These are phyloP conservation scores for Mortierella sp. DNA, from an alignment of 371 early-diverging fungal species.

Conservation along the genomic window DNA sequence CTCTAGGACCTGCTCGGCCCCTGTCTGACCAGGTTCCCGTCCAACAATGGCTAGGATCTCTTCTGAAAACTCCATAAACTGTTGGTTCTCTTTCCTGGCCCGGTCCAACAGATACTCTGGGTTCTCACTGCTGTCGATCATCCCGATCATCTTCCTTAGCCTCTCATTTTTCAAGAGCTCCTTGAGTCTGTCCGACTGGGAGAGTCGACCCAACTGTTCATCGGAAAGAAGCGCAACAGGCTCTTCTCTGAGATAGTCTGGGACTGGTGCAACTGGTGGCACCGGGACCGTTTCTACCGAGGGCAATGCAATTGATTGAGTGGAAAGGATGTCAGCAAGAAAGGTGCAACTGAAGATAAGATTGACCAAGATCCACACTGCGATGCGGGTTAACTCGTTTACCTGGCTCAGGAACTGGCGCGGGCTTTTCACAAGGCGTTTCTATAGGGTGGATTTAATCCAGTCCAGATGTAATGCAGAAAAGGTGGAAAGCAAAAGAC, in stretches of 20 bases:
- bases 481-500: neutral
- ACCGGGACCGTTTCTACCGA: conserved; percentile 34
- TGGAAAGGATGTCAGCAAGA: neutral
- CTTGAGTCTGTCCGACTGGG: conserved; percentile 29
- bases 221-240: conserved; percentile 33
- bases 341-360: neutral
- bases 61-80: conserved; percentile 47
- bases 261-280: conserved; percentile 33
- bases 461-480: no score
- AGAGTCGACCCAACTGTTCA: conserved; percentile 32
- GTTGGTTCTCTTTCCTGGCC: conserved; percentile 39
- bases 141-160: conserved; percentile 23
- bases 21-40: conserved; percentile 34
- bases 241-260: conserved; percentile 43
- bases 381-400: neutral
- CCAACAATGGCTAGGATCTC: conserved; percentile 37
- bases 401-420: conserved; percentile 48
- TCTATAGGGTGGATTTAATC: conserved; percentile 14
- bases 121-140: conserved; percentile 53
- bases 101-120: conserved; percentile 46
- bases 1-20: conserved; percentile 46
- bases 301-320: neutral
- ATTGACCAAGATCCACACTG: neutral
- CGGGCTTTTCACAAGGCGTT: conserved; percentile 45
- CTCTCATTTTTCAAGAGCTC: conserved; percentile 43